Evolutionary conservation across 257 asterid genomes (phyloP).

Genomic region (Avicennia marina): DNA sequence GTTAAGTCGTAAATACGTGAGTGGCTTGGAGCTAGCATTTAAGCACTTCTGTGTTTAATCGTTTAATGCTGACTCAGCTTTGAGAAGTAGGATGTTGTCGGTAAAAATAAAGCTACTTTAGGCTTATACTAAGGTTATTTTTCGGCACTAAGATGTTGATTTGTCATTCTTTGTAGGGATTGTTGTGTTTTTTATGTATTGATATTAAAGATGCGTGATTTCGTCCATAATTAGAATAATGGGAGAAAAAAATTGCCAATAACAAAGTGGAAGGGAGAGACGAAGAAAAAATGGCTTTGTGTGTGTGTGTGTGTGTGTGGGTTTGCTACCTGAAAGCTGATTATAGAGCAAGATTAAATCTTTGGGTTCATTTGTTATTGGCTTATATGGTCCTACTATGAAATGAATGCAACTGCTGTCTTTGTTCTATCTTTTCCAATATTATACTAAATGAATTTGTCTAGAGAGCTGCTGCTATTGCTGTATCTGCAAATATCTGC

Average conservation of each 20-base stretch:
- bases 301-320: neutral
- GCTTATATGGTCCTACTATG: conserved; percentile 4
- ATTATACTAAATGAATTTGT: no score
- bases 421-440: no score
- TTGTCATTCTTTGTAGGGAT: neutral
- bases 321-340: neutral
- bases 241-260: no score
- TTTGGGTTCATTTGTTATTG: no score
- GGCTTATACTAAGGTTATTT: neutral
- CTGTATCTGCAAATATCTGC: no score
- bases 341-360: neutral
- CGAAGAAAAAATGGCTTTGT: neutral
- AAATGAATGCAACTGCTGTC: neutral
- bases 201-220: no score
- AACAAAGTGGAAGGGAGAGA: neutral
- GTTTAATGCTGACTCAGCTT: neutral
- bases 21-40: neutral
- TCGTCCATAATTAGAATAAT: no score
- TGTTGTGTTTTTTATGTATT: no score
- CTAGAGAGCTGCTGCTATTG: no score
- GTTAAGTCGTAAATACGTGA: neutral
- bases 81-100: neutral
- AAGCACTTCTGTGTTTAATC: neutral
- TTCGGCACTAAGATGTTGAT: neutral
- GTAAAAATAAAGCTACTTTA: neutral